Percentiles rank a stretch among this genome's conserved stretches.
phyloP scores from a whole-genome alignment of 345 rosid species.

The Heritiera fomes region DNA sequence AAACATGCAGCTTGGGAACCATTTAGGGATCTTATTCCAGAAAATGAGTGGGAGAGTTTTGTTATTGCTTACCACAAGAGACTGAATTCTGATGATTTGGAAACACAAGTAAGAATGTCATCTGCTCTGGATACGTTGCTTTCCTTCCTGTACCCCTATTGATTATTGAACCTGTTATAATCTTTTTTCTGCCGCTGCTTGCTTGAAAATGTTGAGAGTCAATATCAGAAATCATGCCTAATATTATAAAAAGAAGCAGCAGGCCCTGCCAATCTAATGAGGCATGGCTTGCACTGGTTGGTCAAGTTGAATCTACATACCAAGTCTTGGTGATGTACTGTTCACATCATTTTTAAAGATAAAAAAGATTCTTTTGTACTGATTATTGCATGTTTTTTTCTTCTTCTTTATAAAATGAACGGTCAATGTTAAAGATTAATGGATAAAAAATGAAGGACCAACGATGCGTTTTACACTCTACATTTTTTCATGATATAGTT shows the following conservation, averaged over 20 bases:
- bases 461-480: too few species aligned
- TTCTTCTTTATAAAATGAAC: too few species aligned
- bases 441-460: too few species aligned
- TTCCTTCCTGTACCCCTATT: not conserved
- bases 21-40: slow-evolving; percentile 92
- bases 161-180: not conserved
- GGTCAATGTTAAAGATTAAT: too few species aligned
- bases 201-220: not conserved
- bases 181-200: not conserved
- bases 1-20: slow-evolving; percentile 79
- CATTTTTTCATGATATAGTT: too few species aligned
- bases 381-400: too few species aligned
- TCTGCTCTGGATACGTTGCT: slow-evolving; percentile 2
- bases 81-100: slow-evolving; percentile 72
- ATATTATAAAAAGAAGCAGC: not conserved
- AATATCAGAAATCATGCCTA: not conserved
- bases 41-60: slow-evolving; percentile 67
- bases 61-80: slow-evolving; percentile 76
- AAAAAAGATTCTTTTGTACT: too few species aligned
- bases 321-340: not conserved
- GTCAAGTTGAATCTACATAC: not conserved
- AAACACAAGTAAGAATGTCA: slow-evolving; percentile 71
- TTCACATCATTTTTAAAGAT: not conserved
- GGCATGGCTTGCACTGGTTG: not conserved
- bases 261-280: not conserved